Conservation (phyloP, 805 yeast species). For the Yarrowia sp. region DNA sequence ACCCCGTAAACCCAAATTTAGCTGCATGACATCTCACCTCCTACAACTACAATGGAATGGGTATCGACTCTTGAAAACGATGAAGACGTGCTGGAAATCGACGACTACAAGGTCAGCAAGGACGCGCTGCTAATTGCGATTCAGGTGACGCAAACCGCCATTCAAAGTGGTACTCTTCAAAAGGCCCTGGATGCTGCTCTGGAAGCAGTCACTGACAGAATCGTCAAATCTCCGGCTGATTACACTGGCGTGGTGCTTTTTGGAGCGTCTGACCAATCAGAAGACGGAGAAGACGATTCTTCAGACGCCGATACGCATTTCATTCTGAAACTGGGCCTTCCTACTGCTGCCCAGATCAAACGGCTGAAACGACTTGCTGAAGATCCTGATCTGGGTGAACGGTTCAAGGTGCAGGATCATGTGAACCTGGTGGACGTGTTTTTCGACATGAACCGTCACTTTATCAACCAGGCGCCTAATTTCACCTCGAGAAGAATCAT, state of each 20-base stretch:
- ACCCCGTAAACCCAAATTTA: background rate
- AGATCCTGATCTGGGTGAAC: conserved; percentile 27
- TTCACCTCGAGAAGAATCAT: conserved; percentile 61
- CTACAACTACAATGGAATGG: conserved; percentile 4
- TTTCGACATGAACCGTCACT: conserved; percentile 54
- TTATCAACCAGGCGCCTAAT: conserved; percentile 43
- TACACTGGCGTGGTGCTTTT: conserved; percentile 71
- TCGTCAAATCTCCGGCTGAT: conserved; percentile 62
- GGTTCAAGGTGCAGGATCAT: background rate
- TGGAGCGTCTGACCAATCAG: conserved; percentile 37
- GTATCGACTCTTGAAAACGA: background rate
- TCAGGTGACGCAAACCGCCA: conserved; percentile 37
- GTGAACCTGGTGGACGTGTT: conserved; percentile 46
- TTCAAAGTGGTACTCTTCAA: conserved; percentile 29
- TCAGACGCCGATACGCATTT: conserved; percentile 33
- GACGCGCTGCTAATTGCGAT: conserved; percentile 42
- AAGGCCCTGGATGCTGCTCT: conserved; percentile 51
- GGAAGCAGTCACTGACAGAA: conserved; percentile 63
- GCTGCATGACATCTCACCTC: background rate
- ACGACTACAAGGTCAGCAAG: conserved; percentile 33
- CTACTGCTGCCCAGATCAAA: conserved; percentile 30
- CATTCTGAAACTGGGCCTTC: conserved; percentile 33
- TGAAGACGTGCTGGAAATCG: conserved; percentile 25
- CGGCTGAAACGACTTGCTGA: conserved; percentile 30
- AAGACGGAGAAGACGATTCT: conserved; percentile 45